phyloP scores from a whole-genome alignment of 371 early-diverging fungal genomes.

The Rhizopus sp. region DNA sequence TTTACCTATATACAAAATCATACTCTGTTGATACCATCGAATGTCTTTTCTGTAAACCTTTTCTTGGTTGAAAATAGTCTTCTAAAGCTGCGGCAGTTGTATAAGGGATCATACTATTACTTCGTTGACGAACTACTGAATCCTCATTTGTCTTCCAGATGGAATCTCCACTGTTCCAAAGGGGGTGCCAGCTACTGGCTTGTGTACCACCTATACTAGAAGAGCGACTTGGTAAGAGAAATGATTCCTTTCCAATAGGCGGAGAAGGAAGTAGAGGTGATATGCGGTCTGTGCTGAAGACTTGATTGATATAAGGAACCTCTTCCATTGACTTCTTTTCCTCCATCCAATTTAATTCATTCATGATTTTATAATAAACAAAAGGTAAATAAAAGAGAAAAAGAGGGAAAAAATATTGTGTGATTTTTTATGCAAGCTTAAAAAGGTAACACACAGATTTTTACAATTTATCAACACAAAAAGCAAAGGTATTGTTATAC shows the following conservation, averaged over 20 bases:
- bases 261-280: not conserved
- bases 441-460: not conserved
- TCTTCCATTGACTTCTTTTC: not conserved
- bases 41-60: not conserved
- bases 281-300: not conserved
- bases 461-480: too few species aligned
- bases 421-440: not conserved
- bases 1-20: not conserved
- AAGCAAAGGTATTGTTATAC: too few species aligned
- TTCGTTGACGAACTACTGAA: not conserved
- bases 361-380: too few species aligned
- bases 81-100: not conserved
- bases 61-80: not conserved
- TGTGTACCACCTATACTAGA: not conserved
- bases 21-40: not conserved
- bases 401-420: not conserved
- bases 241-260: not conserved
- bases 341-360: not conserved
- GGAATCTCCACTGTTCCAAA: constrained; percentile 28
- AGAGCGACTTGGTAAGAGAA: not conserved
- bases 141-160: not conserved
- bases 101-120: not conserved
- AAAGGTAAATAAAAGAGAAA: not conserved
- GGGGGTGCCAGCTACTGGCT: constrained; percentile 32
- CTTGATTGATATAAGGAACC: not conserved